Percentiles rank a stretch among this genome's conserved stretches.
phyloP scores from a whole-genome alignment of 495 filamentous ascomycete genomes.

The Daldinia caldariorum region DNA sequence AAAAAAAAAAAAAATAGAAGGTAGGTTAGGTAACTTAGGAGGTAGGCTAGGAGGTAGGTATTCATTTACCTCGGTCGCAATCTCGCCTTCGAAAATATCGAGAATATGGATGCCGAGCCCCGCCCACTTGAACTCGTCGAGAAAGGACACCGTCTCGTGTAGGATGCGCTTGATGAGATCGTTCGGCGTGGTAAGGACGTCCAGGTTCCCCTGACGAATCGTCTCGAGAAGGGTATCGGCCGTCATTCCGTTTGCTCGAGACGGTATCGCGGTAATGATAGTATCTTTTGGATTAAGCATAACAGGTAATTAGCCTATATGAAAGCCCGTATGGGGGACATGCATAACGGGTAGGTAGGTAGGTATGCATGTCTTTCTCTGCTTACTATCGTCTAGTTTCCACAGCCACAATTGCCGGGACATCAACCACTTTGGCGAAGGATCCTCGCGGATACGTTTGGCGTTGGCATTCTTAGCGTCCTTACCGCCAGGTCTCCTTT shows the following conservation, averaged over 20 bases:
- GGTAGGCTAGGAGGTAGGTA: too few species aligned
- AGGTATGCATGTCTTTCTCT: neutral
- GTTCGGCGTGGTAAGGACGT: neutral
- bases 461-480: slow-evolving; percentile 2
- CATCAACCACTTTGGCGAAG: neutral
- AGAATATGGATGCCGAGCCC: neutral
- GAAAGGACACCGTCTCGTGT: neutral
- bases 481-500: neutral
- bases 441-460: slow-evolving; percentile 1
- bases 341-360: too few species aligned
- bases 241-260: slow-evolving; percentile 8
- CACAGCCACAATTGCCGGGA: neutral
- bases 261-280: neutral
- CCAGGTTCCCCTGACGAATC: neutral
- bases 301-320: neutral
- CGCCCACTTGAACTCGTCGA: slow-evolving; percentile 1
- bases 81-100: slow-evolving; percentile 1
- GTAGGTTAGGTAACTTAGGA: too few species aligned
- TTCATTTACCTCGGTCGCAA: neutral
- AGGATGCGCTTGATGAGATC: neutral
- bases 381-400: slow-evolving; percentile 3
- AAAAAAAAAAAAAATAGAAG: too few species aligned
- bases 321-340: neutral
- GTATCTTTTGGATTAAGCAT: neutral
- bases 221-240: slow-evolving; percentile 4